phyloP scores from a whole-genome alignment of 2,329 filamentous ascomycete genomes.

The Claviceps arundinis region DNA sequence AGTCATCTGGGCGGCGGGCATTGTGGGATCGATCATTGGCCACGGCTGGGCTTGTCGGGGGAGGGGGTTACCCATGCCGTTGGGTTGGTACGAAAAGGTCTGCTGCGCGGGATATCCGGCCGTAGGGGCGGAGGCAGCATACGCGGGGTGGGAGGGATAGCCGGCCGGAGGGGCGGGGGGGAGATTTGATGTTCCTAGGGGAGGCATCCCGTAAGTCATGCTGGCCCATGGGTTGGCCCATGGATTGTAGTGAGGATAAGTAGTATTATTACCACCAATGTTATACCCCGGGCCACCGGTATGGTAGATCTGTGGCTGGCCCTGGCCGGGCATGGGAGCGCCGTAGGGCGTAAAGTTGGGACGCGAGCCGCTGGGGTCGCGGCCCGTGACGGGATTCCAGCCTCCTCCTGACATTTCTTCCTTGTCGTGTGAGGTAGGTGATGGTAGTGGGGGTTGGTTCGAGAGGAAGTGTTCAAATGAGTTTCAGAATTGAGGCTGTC shows the following conservation, averaged over 20 bases:
- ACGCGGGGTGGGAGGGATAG: slow-evolving; percentile 8
- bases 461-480: neutral
- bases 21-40: slow-evolving; percentile 28
- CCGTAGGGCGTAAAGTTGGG: slow-evolving; percentile 22
- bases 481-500: slow-evolving; percentile 18
- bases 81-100: slow-evolving; percentile 22
- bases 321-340: slow-evolving; percentile 19
- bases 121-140: neutral
- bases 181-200: slow-evolving; percentile 9
- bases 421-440: no score
- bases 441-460: no score
- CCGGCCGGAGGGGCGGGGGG: slow-evolving; percentile 9
- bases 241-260: slow-evolving; percentile 10
- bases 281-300: slow-evolving; percentile 22
- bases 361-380: slow-evolving; percentile 20
- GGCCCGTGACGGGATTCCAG: slow-evolving; percentile 27
- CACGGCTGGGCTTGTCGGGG: slow-evolving; percentile 27
- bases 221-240: slow-evolving; percentile 13
- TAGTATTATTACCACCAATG: slow-evolving; percentile 10
- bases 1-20: slow-evolving; percentile 40
- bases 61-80: slow-evolving; percentile 21
- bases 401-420: slow-evolving; percentile 21
- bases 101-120: slow-evolving; percentile 16
- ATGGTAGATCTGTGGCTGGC: slow-evolving; percentile 26
- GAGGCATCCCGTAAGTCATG: slow-evolving; percentile 15